These are phyloP conservation scores for Coemansia sp. DNA, from an alignment of 192 early-diverging fungal genomes.

Conservation along the genomic window DNA sequence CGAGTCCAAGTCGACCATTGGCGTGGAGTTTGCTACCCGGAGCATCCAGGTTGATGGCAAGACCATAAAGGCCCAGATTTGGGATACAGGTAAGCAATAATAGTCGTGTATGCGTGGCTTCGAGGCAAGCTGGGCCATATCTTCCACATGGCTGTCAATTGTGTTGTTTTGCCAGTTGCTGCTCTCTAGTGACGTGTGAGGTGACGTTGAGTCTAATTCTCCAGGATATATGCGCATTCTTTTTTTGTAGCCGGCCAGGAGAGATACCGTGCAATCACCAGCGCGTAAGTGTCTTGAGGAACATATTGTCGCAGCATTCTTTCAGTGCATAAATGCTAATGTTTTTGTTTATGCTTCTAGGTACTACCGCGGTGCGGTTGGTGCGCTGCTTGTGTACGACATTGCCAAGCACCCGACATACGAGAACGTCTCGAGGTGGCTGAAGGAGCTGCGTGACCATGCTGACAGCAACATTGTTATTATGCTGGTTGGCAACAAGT, in stretches of 20 bases:
- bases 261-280: slow-evolving; percentile 85
- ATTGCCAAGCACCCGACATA: slow-evolving; percentile 95
- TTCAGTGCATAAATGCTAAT: neutral
- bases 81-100: slow-evolving; percentile 87
- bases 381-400: slow-evolving; percentile 95
- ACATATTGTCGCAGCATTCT: neutral
- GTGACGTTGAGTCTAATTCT: neutral
- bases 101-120: neutral
- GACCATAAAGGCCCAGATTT: slow-evolving; percentile 99
- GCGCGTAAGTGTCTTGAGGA: slow-evolving; percentile 64
- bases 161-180: neutral
- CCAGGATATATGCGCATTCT: neutral
- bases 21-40: slow-evolving; percentile 96
- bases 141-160: neutral
- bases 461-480: slow-evolving; percentile 98
- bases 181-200: no score
- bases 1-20: slow-evolving; percentile 98
- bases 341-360: slow-evolving; percentile 55
- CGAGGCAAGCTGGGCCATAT: neutral
- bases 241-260: slow-evolving; percentile 70
- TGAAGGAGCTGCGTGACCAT: slow-evolving; percentile 97
- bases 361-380: slow-evolving; percentile 96
- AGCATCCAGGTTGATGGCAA: slow-evolving; percentile 96
- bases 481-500: slow-evolving; percentile 99
- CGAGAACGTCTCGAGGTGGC: slow-evolving; percentile 95